phyloP scores from a whole-genome alignment of 2,329 filamentous ascomycete genomes.

The Emmonsiellopsis sp. region DNA sequence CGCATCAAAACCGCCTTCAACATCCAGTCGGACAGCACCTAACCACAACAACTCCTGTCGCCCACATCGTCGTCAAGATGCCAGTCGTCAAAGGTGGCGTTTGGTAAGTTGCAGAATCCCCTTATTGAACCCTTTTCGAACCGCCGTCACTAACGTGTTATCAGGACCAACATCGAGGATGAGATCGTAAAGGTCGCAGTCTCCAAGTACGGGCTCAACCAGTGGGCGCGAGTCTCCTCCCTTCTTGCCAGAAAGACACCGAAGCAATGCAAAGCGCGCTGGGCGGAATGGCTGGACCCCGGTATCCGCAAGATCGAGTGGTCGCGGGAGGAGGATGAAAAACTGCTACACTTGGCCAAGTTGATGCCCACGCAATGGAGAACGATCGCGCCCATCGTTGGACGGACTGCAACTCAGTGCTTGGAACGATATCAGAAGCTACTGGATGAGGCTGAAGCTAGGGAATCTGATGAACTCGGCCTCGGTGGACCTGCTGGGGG shows the following conservation, averaged over 20 bases:
- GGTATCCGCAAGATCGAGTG: constrained; percentile 98
- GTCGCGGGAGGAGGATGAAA: constrained; percentile 98
- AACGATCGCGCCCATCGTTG: constrained; percentile 93
- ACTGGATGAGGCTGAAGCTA: constrained; percentile 87
- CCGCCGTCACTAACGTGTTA: constrained; percentile 13
- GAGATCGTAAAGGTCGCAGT: constrained; percentile 95
- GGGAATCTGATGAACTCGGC: constrained; percentile 71
- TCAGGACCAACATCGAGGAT: constrained; percentile 64
- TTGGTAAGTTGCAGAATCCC: constrained; percentile 33
- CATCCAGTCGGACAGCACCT: neutral
- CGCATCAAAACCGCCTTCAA: neutral
- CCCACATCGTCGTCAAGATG: constrained; percentile 36
- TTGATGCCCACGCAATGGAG: constrained; percentile 99
- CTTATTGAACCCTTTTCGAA: constrained; percentile 4
- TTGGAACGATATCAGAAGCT: constrained; percentile 95
- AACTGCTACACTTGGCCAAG: constrained; percentile 90
- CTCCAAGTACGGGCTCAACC: constrained; percentile 89
- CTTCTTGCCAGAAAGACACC: constrained; percentile 93
- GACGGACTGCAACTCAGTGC: constrained; percentile 92
- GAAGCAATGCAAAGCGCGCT: constrained; percentile 98
- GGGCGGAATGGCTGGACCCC: constrained; percentile 97
- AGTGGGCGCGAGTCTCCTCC: constrained; percentile 97
- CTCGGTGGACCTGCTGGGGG: constrained; percentile 78
- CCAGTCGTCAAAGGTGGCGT: constrained; percentile 59
- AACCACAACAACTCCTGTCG: neutral